Evolutionary conservation across 352 stramenopile genomes (phyloP), one percentile per base, ranked within the genome.

Genomic region (Globisporangium uncinulatum): DNA sequence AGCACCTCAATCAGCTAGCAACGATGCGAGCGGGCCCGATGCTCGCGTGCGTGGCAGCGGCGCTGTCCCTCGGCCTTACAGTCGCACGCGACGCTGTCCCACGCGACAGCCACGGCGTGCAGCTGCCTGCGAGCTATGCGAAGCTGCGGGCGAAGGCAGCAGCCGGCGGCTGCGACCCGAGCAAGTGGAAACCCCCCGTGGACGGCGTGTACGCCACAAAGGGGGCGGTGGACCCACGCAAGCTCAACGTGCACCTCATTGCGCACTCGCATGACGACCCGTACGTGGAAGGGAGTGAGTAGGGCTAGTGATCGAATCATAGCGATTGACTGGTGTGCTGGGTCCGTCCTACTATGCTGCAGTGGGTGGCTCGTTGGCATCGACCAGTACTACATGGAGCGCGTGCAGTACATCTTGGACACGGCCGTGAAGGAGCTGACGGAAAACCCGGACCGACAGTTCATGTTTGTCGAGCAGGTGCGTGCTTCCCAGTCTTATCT

Each of bases 241-340:
- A 92, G 55, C 76, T 99, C 52, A 98, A 98, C 54, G 89, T 99
- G 49, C 95, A 99, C 67, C 62, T 99, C 17, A 96, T 98, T 31
- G 79, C 95, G 44, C 96, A 99, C 75, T 97, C 95, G 5, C 96
- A 99, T 65, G 96, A 98, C 66, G 95, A 98, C 67, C 80, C 83
- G 65, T 86, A 73, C 51, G 73, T 68, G 31, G 39, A 8, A 29
- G 24, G 24, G 24, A 29, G 24, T 1, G 24, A 29, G 24, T 29
- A 29, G 24, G 24, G 4, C 24, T 15, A 45, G n/a, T 6, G 4
- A n/a, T 41, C 4, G n/a, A 34, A 8, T 11, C 39, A 56, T 47
- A 29, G 11, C n/a, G n/a, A 58, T 32, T 31, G 20, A 58, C 20
- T 41, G 43, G 4, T 44, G 17, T 51, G 14, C 19, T n/a, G 24